These are phyloP conservation scores for Phlegmacium glaucopus DNA, from an alignment of 768 basidiomycete genomes.

Conservation along the genomic window DNA sequence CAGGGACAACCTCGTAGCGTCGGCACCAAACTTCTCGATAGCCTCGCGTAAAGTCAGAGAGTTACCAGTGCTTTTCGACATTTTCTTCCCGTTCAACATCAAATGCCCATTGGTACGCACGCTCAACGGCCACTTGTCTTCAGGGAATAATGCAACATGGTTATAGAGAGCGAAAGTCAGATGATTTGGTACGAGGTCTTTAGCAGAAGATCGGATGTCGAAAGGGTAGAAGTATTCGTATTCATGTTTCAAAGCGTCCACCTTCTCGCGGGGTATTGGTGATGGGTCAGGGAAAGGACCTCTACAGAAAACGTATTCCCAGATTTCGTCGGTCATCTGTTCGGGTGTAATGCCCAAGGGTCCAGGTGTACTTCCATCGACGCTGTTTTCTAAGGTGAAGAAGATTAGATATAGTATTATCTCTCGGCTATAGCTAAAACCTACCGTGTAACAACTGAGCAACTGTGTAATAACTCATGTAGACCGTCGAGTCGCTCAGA, in stretches of 20 bases:
- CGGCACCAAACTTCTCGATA: constrained; percentile 94
- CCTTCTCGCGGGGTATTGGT: constrained; percentile 71
- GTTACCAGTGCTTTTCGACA: constrained; percentile 97
- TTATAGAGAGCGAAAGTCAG: constrained; percentile 92
- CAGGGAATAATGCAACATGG: constrained; percentile 92
- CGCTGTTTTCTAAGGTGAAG: constrained; percentile 48
- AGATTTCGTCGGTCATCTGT: constrained; percentile 96
- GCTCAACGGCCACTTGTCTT: constrained; percentile 84
- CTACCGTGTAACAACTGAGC: constrained; percentile 88
- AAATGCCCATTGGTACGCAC: constrained; percentile 96
- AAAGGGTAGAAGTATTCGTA: constrained; percentile 98
- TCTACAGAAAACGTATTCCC: constrained; percentile 89
- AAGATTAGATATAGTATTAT: not conserved
- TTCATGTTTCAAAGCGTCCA: constrained; percentile 81
- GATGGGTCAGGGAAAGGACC: constrained; percentile 71
- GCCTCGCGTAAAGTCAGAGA: constrained; percentile 87
- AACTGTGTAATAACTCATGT: constrained; percentile 98
- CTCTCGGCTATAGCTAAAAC: constrained; percentile 14
- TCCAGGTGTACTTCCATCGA: constrained; percentile 78
- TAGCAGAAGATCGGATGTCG: constrained; percentile 96
- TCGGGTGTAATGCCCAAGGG: constrained; percentile 82
- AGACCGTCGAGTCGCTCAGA: constrained; percentile 95
- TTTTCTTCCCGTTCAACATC: constrained; percentile 97
- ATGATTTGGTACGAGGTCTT: constrained; percentile 95
- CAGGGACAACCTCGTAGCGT: constrained; percentile 86